phyloP scores from a whole-genome alignment of 2,329 filamentous ascomycete genomes.

The Decorospora gaudefroyi region DNA sequence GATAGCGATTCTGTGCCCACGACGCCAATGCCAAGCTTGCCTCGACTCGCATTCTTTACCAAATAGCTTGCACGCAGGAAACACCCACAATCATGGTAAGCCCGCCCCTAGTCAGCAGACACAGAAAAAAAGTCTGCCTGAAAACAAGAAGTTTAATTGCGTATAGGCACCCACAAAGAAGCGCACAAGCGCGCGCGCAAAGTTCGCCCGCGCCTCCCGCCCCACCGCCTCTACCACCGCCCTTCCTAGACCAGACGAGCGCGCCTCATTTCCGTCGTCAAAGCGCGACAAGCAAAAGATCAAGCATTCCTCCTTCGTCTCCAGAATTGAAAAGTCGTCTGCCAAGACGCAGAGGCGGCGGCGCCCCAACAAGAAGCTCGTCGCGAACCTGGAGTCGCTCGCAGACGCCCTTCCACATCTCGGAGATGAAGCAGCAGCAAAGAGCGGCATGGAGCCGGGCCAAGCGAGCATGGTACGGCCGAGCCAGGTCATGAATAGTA shows the following conservation, averaged over 20 bases:
- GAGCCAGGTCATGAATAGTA: conserved; percentile 65
- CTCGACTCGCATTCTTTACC: too few species aligned
- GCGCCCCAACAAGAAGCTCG: conserved; percentile 75
- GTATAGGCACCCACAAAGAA: conserved; percentile 45
- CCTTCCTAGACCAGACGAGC: conserved; percentile 37
- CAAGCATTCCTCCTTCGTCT: conserved; percentile 79
- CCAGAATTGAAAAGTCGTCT: conserved; percentile 69
- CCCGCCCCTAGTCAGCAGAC: neutral
- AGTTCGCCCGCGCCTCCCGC: conserved; percentile 35
- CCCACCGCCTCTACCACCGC: conserved; percentile 24
- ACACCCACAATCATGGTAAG: conserved; percentile 20
- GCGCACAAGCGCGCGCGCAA: conserved; percentile 44
- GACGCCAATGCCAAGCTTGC: neutral
- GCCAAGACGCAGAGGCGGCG: conserved; percentile 65
- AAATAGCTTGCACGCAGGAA: too few species aligned
- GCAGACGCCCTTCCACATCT: conserved; percentile 77
- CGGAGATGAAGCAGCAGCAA: conserved; percentile 43
- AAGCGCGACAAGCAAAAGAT: conserved; percentile 85
- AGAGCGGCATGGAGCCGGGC: conserved; percentile 40
- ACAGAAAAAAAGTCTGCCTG: neutral
- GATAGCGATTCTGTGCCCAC: conserved; percentile 15
- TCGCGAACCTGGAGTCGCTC: conserved; percentile 73
- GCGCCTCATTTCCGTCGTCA: conserved; percentile 63
- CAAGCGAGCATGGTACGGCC: conserved; percentile 62
- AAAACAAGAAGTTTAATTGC: too few species aligned